Conservation (phyloP, 805 yeast species). For the Candida odintsovae region DNA sequence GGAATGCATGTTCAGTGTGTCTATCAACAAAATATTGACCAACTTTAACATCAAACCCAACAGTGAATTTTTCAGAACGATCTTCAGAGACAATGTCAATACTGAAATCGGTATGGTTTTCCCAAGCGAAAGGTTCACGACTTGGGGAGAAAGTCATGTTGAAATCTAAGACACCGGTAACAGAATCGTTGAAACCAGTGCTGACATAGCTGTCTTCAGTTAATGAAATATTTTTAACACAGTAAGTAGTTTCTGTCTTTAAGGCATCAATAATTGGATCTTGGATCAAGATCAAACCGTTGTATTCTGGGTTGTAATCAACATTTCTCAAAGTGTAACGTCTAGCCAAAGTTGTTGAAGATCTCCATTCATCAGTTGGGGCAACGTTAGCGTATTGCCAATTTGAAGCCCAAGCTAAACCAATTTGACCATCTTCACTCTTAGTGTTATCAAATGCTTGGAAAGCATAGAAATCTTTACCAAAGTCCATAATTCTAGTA, state of each 20-base stretch:
- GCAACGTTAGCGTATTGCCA: conserved; percentile 34
- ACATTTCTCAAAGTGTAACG: conserved; percentile 24
- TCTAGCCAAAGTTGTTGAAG: conserved; percentile 31
- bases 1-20: conserved; percentile 18
- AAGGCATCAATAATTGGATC: conserved; percentile 19
- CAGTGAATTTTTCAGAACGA: conserved; percentile 16
- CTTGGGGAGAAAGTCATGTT: conserved; percentile 20
- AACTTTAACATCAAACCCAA: conserved; percentile 24
- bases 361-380: conserved; percentile 33
- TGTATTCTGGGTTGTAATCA: conserved; percentile 22
- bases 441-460: conserved; percentile 28
- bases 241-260: background rate
- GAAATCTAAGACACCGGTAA: conserved; percentile 24
- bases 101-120: conserved; percentile 10
- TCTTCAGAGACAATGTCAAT: conserved; percentile 17
- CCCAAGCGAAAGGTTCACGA: conserved; percentile 2
- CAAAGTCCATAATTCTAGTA: conserved; percentile 28
- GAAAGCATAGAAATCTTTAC: conserved; percentile 35
- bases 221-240: background rate
- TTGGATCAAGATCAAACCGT: conserved; percentile 19
- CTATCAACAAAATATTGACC: conserved; percentile 25
- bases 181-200: conserved; percentile 3
- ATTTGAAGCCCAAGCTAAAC: conserved; percentile 38
- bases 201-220: background rate
- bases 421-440: conserved; percentile 21